Base-by-base conservation (phyloP, 2,329 filamentous ascomycete genomes). In the Didymella arachidicola region DNA sequence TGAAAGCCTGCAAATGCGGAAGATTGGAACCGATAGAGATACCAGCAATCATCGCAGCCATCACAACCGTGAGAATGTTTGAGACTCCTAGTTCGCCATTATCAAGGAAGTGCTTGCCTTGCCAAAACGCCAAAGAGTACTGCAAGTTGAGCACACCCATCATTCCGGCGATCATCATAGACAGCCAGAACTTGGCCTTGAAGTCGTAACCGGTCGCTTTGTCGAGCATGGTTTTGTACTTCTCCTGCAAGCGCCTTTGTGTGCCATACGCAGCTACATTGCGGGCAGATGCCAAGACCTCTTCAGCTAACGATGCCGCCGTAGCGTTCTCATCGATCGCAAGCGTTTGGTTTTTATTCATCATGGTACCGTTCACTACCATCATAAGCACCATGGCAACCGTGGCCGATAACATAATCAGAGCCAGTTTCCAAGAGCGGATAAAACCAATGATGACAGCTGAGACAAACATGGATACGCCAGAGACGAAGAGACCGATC, bases 191-290 rank as follows among this genome's bases (percentile, higher is more conserved):
- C 80, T 97, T 94, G 71, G 90, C 85, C 68, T 87, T 90, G 77
- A 87, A 87, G 19, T 94, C 95, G 73, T 85, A 92, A 66, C 82
- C 85, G 72, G 95, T 89, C 14, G 93, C 93, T 53, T 85, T 83
- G 42, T 79, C 78, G 30, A 98, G 81, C 74, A 96, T 91, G 2
- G 72, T 75, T 68, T 96, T 91, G 73, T 98, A 98, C 75, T 94
- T 89, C 62, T 84, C 84, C 11, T 94, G 92, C n/a, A 98, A 84
- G 63, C 94, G 93, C 55, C 94, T 90, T 77, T 98, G 93, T 0
- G 93, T 97, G 42, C 92, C 92, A 71, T 97, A 99, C 29, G 95
- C 95, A 7, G 92, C 88, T 7, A 94, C 91, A 72, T 96, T 98
- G 63, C 95, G 88, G 66, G 98, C 90, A 1, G 93, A 97, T 76